Percentiles rank a stretch among this genome's conserved stretches.
Conservation (phyloP, 1,284 basidiomycete species). For the Leccinum subrobustum region DNA sequence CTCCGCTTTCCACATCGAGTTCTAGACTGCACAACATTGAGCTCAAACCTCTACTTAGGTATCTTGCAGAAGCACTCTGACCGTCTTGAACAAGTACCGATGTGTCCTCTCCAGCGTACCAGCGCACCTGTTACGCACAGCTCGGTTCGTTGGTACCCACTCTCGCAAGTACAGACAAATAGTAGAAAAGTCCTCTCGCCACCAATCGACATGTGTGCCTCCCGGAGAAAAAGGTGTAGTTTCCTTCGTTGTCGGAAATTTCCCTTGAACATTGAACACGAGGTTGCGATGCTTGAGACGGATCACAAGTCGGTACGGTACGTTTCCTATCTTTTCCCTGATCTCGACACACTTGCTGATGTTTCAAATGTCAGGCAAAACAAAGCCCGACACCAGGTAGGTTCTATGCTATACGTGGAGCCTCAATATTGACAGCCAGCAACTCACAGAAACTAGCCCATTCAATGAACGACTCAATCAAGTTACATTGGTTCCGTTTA, state of each 20-base stretch:
- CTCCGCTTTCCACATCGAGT: background rate
- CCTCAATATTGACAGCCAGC: constrained; percentile 66
- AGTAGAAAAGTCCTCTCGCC: constrained; percentile 8
- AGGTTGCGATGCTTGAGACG: constrained; percentile 78
- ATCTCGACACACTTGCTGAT: constrained; percentile 8
- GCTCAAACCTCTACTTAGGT: no score
- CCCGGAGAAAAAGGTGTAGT: constrained; percentile 48
- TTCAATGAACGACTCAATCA: constrained; percentile 49
- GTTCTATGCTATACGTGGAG: constrained; percentile 69
- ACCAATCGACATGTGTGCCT: constrained; percentile 34
- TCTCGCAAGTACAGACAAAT: constrained; percentile 21
- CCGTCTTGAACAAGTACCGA: constrained; percentile 13
- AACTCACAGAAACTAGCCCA: constrained; percentile 53
- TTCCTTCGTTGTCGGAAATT: constrained; percentile 72
- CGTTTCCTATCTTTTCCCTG: background rate
- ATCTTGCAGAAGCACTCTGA: no score
- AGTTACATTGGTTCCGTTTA: constrained; percentile 40
- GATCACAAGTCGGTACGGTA: constrained; percentile 76
- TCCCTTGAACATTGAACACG: constrained; percentile 61
- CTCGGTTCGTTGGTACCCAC: constrained; percentile 11
- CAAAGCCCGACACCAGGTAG: constrained; percentile 57
- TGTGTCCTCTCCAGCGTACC: constrained; percentile 13
- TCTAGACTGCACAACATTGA: no score
- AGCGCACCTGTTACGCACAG: constrained; percentile 7
- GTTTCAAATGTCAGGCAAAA: constrained; percentile 56